Percentiles rank a stretch among this genome's conserved stretches.
Conservation (phyloP, 306 rosid genomes). For the Gynostemma pentaphyllum region DNA sequence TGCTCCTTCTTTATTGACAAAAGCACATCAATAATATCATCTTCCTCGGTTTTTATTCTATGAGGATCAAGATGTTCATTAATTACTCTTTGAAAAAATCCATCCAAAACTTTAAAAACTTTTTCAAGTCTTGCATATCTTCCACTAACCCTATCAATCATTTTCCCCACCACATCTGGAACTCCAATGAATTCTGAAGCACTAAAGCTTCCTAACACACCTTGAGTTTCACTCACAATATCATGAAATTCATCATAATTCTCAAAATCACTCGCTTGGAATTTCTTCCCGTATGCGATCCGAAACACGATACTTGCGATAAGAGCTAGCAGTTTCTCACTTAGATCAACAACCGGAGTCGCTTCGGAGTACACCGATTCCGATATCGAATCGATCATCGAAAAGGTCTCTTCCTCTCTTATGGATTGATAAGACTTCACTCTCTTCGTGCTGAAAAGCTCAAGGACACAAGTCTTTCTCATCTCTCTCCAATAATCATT, state of each 20-base stretch:
- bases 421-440: conserved; percentile 10
- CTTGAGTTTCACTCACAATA: conserved; percentile 24
- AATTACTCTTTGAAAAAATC: conserved; percentile 28
- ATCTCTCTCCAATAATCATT: conserved; percentile 37
- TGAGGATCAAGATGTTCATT: conserved; percentile 14
- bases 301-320: conserved; percentile 22
- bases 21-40: conserved; percentile 20
- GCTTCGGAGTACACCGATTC: neutral
- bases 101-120: conserved; percentile 21
- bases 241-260: conserved; percentile 20
- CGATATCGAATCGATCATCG: conserved; percentile 6
- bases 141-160: conserved; percentile 34
- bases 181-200: conserved; percentile 26
- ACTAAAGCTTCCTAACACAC: conserved; percentile 16
- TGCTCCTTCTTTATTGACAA: conserved; percentile 8
- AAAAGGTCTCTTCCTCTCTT: conserved; percentile 11
- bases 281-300: conserved; percentile 34
- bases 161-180: conserved; percentile 28
- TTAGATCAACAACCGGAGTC: conserved; percentile 13
- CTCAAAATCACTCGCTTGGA: conserved; percentile 6
- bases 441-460: conserved; percentile 26
- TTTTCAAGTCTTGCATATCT: conserved; percentile 13
- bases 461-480: conserved; percentile 22
- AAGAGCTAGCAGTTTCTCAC: conserved; percentile 18
- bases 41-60: conserved; percentile 10